Percentiles rank a stretch among this genome's conserved stretches.
Evolutionary conservation across 2,329 filamentous ascomycete species (phyloP).

Genomic region (Colletotrichum endophyticum): DNA sequence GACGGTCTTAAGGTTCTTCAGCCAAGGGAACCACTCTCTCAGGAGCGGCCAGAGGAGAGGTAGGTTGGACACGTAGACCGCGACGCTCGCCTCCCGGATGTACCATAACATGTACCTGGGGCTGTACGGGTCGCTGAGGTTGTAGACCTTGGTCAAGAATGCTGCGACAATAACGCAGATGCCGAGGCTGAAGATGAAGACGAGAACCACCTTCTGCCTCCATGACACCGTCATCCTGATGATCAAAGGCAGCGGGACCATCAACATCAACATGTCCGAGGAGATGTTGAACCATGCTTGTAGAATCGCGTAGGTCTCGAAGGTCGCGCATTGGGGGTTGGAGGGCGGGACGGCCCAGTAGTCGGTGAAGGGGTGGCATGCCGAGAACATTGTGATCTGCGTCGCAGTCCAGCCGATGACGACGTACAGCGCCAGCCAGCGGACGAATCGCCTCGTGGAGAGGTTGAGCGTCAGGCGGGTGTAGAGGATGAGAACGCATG

Average conservation of each 20-base stretch:
- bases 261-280: slow-evolving; percentile 51
- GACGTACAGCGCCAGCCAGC: slow-evolving; percentile 42
- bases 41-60: slow-evolving; percentile 59
- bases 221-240: slow-evolving; percentile 34
- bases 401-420: slow-evolving; percentile 44
- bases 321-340: slow-evolving; percentile 49
- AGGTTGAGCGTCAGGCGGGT: slow-evolving; percentile 44
- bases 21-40: slow-evolving; percentile 32
- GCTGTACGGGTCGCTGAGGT: slow-evolving; percentile 30
- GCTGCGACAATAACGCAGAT: slow-evolving; percentile 49
- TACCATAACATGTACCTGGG: slow-evolving; percentile 55
- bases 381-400: slow-evolving; percentile 49
- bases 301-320: slow-evolving; percentile 49
- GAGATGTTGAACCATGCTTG: slow-evolving; percentile 54
- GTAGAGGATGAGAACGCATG: slow-evolving; percentile 50
- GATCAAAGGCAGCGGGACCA: slow-evolving; percentile 52
- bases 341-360: slow-evolving; percentile 54
- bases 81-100: slow-evolving; percentile 56
- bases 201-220: slow-evolving; percentile 48
- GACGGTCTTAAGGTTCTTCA: not conserved
- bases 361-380: slow-evolving; percentile 47
- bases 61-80: slow-evolving; percentile 57
- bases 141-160: slow-evolving; percentile 51
- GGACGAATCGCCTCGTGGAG: slow-evolving; percentile 34
- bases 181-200: slow-evolving; percentile 54